Evolutionary conservation across 805 yeast genomes (phyloP), one percentile per base, ranked within the genome.

Genomic region (Candida manassasensis): DNA sequence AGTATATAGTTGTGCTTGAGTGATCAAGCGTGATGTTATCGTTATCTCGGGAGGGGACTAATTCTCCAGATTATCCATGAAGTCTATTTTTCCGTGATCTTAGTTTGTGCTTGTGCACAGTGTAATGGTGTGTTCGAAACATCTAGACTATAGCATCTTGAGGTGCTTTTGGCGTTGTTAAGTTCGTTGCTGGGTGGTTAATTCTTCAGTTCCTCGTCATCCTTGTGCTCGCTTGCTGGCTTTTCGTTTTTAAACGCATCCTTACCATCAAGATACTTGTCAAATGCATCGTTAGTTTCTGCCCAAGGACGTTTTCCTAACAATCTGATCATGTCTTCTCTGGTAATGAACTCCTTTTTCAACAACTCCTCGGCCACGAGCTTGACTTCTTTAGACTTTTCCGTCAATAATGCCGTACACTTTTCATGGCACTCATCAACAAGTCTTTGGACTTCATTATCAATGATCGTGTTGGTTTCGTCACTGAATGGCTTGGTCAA

Each of bases 221-320:
- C 63, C 42, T 47, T 54, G 39, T 52, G 45, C 35, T 57, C 60
- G 14, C 48, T 48, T 3, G 41, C 38, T 3, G 61, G 57, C 36
- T 50, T 48, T 19, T 60, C 63, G 39, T 55, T 48, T 48, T 57
- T 57, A 51, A 64, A 67, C n/a, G 70, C 71, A 38, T 60, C 66
- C 38, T 61, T 59, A 8, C 66, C 69, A 34, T 65, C 76, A 37
- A 77, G 62, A 47, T 83, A 82, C 59, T 84, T 83, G 59, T 85
- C 87, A 60, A 88, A 87, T 4, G 95, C 96, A 48, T 86, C 96
- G 52, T 86, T 88, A 44, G 76, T 80, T 55, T 88, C 96, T 15
- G 85, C 82, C 71, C 83, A 93, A 9, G 96, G 96, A 43, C 99
- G 75, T 56, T 83, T 83, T 9, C 99, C 99, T 32, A 93, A 63